Evolutionary conservation across 306 rosid genomes (phyloP), one percentile per base, ranked within the genome.

Genomic region (Malus sylvestris): DNA sequence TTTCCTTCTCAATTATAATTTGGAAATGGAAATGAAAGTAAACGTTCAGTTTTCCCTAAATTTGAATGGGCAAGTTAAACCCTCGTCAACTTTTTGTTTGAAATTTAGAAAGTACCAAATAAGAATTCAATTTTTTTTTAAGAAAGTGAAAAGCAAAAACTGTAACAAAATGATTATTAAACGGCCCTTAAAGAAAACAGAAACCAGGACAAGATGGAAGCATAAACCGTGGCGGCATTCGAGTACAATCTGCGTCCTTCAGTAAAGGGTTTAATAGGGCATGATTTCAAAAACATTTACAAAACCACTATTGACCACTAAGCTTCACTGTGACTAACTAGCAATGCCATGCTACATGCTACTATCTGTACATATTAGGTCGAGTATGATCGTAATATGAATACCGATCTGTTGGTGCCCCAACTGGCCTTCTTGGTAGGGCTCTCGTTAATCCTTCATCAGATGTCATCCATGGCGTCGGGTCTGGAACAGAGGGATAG

Each of bases 361-460:
- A 70, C 83, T 82, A 85, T 64, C 86, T 86, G 78, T 89, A 89
- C 93, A 84, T 79, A 84, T 81, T 79, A 69, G 83, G 86, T 78
- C 88, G 83, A 75, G 65, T 71, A 55, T 75, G 90, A 49, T 82
- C 82, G 30, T 85, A 71, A 51, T 68, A 90, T 46, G 92, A 77
- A 76, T 79, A 79, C 33, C 67, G 73, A 79, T 81, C 76, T 6
- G 87, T 72, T 13, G 83, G 87, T 51, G 45, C 51, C 73, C 82
- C 91, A 45, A 55, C 78, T 10, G 75, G 65, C 77, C 85, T 71
- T 63, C 74, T 85, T 1, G 91, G 72, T 81, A 76, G 80, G 73
- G 90, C 80, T 73, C 82, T 83, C 13, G 84, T 75, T 67, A 80
- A 58, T 71, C 72, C 87, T 63, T 83, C 86, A 40, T 81, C 80